These are phyloP conservation scores for Lichtheimia corymbifera DNA, from an alignment of 371 early-diverging fungal genomes.

Conservation along the genomic window DNA sequence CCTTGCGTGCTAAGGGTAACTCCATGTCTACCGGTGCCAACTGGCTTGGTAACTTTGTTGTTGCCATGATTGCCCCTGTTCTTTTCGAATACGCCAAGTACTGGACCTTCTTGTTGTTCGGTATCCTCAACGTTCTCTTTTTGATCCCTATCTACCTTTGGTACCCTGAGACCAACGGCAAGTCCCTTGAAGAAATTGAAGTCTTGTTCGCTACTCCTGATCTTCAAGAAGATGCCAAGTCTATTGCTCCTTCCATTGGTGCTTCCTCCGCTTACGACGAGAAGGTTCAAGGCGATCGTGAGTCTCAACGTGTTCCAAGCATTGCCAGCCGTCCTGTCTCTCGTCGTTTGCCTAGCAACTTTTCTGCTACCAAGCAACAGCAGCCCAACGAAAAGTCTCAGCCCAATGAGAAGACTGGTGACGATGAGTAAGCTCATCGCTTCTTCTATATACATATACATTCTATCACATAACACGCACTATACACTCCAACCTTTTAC, in stretches of 20 bases:
- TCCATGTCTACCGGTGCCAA: conserved; percentile 66
- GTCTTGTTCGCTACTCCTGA: conserved; percentile 42
- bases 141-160: conserved; percentile 35
- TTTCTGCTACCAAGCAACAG: conserved; percentile 30
- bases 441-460: conserved; percentile 1
- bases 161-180: conserved; percentile 59
- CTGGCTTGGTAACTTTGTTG: conserved; percentile 64
- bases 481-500: no score
- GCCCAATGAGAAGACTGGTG: no score
- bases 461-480: neutral
- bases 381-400: no score
- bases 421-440: neutral
- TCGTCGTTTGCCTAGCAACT: conserved; percentile 44
- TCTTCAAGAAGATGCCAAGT: conserved; percentile 32
- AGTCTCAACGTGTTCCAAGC: conserved; percentile 30
- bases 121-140: conserved; percentile 32
- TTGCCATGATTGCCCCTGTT: conserved; percentile 48
- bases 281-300: conserved; percentile 35
- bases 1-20: conserved; percentile 50
- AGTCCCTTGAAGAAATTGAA: conserved; percentile 60
- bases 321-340: conserved; percentile 42
- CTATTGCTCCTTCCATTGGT: conserved; percentile 31
- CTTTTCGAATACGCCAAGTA: conserved; percentile 37
- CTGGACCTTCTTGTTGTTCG: conserved; percentile 56
- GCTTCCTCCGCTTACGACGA: conserved; percentile 32